A percentile compares a stretch with the other conserved stretches of the same genome.
phyloP scores from a whole-genome alignment of 108 stramenopile genomes.

The Cyclotella kingstonii region DNA sequence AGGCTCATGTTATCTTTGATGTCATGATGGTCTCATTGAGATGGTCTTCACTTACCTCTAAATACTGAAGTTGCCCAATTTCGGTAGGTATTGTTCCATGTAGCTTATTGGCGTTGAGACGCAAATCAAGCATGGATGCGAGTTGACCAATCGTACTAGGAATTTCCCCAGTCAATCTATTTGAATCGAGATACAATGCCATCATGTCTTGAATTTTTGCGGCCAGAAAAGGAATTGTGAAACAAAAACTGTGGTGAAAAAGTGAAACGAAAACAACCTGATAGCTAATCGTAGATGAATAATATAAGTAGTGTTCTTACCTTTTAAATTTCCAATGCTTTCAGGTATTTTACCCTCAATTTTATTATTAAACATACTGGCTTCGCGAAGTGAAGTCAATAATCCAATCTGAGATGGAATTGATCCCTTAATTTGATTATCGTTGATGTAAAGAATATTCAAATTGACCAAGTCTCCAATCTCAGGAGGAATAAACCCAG shows the following conservation, averaged over 20 bases:
- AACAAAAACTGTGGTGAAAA: background rate
- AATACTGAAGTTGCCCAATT: slow-evolving; percentile 16
- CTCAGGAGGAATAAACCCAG: slow-evolving; percentile 22
- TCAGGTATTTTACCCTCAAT: slow-evolving; percentile 31
- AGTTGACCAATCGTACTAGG: slow-evolving; percentile 46
- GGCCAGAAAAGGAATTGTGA: background rate
- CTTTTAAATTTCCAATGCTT: slow-evolving; percentile 33
- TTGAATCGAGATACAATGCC: slow-evolving; percentile 49
- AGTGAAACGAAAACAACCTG: too few relatives aligned
- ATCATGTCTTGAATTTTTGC: slow-evolving; percentile 8
- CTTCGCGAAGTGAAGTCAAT: slow-evolving; percentile 33
- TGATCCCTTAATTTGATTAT: slow-evolving; percentile 50
- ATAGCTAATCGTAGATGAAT: too few relatives aligned
- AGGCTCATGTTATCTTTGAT: too few relatives aligned
- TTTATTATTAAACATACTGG: slow-evolving; percentile 40
- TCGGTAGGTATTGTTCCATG: slow-evolving; percentile 41
- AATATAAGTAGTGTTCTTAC: too few relatives aligned
- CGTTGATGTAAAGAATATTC: slow-evolving; percentile 38
- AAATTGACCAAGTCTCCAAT: slow-evolving; percentile 31
- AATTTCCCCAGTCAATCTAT: slow-evolving; percentile 55
- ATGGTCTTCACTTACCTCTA: slow-evolving; percentile 24
- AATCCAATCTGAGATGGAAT: slow-evolving; percentile 52
- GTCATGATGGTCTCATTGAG: too few relatives aligned
- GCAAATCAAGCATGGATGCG: slow-evolving; percentile 35
- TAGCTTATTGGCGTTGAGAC: slow-evolving; percentile 24